These are phyloP conservation scores for Backusella mclennaniae DNA, from an alignment of 192 early-diverging fungal species.

Conservation along the genomic window DNA sequence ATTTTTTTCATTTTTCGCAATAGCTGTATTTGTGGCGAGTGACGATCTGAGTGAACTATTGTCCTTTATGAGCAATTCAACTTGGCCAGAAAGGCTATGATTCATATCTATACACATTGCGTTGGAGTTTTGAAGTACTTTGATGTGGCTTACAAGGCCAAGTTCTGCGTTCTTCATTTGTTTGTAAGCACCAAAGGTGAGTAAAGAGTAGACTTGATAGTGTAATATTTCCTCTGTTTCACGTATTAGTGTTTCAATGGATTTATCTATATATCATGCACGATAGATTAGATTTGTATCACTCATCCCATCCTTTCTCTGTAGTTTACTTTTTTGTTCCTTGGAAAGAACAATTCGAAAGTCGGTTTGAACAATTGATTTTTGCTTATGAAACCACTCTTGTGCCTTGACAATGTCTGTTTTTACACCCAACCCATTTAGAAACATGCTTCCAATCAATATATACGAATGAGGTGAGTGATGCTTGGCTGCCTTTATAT, in stretches of 20 bases:
- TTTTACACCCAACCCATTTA: not conserved
- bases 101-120: not conserved
- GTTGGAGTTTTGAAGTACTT: not conserved
- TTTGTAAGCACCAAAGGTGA: not conserved
- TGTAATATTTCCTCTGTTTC: not conserved
- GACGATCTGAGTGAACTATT: not conserved
- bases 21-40: not conserved
- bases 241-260: not conserved
- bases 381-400: not conserved
- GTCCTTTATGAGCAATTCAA: too few relatives aligned
- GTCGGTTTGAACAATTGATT: too few relatives aligned
- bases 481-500: not conserved
- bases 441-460: not conserved
- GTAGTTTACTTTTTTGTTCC: not conserved
- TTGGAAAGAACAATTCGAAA: not conserved
- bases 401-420: not conserved
- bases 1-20: too few relatives aligned
- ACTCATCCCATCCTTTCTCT: not conserved
- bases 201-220: not conserved
- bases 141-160: not conserved
- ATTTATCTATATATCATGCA: not conserved
- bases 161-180: not conserved
- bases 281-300: too few relatives aligned
- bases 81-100: not conserved
- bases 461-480: not conserved